These are phyloP conservation scores for Auriscalpium orientale DNA, from an alignment of 768 basidiomycete genomes.

Conservation along the genomic window DNA sequence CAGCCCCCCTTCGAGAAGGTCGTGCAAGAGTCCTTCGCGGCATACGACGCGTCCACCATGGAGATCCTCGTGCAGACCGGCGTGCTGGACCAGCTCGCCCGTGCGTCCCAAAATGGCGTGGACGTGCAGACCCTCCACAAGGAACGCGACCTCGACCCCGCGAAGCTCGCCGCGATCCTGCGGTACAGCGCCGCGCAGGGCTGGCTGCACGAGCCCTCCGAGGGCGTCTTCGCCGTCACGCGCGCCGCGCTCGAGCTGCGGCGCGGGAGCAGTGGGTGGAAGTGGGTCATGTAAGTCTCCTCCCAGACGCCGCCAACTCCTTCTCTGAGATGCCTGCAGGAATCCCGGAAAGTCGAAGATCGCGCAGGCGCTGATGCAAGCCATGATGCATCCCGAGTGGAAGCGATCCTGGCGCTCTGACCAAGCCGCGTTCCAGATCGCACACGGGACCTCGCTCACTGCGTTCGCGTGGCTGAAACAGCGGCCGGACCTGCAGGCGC, in stretches of 20 bases:
- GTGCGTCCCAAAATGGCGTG: conserved; percentile 2
- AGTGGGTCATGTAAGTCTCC: conserved; percentile 6
- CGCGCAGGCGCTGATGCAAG: conserved; percentile 2
- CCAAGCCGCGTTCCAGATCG: conserved; percentile 9
- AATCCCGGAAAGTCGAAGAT: conserved; percentile 10
- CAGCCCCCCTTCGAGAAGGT: conserved; percentile 15
- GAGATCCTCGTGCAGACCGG: conserved; percentile 14
- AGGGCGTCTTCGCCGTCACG: conserved; percentile 14
- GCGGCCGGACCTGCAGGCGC: neutral
- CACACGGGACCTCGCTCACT: conserved; percentile 4
- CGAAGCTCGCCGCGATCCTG: conserved; percentile 12
- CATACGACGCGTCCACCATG: conserved; percentile 13
- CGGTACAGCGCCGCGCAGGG: conserved; percentile 13
- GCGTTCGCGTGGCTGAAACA: conserved; percentile 10
- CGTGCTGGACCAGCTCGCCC: conserved; percentile 10
- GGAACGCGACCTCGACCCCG: conserved; percentile 9
- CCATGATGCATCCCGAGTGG: conserved; percentile 14
- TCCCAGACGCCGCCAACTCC: neutral
- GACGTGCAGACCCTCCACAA: conserved; percentile 7
- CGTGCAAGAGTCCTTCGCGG: conserved; percentile 12
- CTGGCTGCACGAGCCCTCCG: conserved; percentile 16
- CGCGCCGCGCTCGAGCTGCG: conserved; percentile 12
- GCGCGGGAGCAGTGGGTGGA: conserved; percentile 11
- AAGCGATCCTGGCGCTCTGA: conserved; percentile 5
- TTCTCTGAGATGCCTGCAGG: neutral